phyloP scores from a whole-genome alignment of 1,139 yeast genomes.

The Taiozyma sp. region DNA sequence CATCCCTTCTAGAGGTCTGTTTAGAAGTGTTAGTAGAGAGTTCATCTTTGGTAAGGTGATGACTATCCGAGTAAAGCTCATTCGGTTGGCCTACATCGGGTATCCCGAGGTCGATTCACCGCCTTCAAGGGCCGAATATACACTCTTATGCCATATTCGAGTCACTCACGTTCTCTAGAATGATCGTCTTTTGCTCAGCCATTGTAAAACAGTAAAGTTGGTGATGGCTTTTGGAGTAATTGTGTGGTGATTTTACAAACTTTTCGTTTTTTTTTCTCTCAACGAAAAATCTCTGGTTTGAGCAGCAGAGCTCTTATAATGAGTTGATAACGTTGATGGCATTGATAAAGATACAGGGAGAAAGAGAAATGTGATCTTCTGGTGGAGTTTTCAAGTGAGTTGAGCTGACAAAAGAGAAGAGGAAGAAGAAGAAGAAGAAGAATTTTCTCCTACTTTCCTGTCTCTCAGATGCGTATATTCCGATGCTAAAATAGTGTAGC shows the following conservation, averaged over 20 bases:
- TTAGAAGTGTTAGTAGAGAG: slow-evolving; percentile 1
- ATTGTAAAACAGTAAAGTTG: slow-evolving; percentile 1
- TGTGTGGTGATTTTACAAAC: not conserved
- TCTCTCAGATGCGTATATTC: not conserved
- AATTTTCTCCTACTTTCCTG: not conserved
- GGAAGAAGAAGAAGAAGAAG: too few relatives aligned
- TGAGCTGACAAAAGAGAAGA: not conserved
- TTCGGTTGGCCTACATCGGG: not conserved
- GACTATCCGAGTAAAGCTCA: not conserved
- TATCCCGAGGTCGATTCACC: not conserved
- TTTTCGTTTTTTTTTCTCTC: not conserved
- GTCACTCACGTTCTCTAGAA: slow-evolving; percentile 34
- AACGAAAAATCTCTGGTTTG: not conserved
- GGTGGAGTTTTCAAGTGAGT: too few relatives aligned
- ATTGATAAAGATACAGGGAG: not conserved
- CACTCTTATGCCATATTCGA: not conserved
- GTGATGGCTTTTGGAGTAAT: not conserved
- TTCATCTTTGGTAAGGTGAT: not conserved
- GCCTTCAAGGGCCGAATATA: not conserved
- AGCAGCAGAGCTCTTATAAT: not conserved
- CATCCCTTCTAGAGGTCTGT: slow-evolving; percentile 87
- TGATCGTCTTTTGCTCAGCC: slow-evolving; percentile 29
- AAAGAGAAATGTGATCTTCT: too few relatives aligned
- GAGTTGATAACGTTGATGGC: not conserved
- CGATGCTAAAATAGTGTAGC: not conserved